A percentile compares a stretch with the other conserved stretches of the same genome.
Conservation (phyloP, 331 rosid genomes). For the Quercus tomentella region DNA sequence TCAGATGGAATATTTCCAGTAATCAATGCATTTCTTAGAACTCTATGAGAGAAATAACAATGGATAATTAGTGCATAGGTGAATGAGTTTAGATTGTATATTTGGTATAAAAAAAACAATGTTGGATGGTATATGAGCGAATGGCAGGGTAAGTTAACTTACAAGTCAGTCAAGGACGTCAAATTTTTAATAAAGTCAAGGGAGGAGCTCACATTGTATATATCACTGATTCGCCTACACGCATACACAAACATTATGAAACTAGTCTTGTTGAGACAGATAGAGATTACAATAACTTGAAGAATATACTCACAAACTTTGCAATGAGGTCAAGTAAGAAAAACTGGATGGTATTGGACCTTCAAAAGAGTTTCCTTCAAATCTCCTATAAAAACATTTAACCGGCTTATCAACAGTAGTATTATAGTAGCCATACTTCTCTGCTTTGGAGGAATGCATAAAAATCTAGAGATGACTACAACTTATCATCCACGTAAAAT, state of each 20-base stretch:
- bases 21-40: neutral
- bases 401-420: neutral
- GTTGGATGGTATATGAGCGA: too few species aligned
- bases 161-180: too few species aligned
- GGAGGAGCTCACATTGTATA: too few species aligned
- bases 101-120: too few species aligned
- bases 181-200: too few species aligned
- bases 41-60: neutral
- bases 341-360: neutral
- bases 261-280: neutral
- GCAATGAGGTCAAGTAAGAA: neutral
- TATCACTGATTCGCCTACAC: neutral
- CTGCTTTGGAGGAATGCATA: too few species aligned
- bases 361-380: neutral
- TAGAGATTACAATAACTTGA: neutral
- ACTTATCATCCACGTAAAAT: too few species aligned
- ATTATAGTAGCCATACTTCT: too few species aligned
- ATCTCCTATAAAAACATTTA: neutral
- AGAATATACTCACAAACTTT: neutral
- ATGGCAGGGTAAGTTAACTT: too few species aligned
- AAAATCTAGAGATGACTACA: too few species aligned
- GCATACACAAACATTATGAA: neutral
- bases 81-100: too few species aligned
- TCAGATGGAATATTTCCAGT: neutral
- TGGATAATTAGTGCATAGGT: neutral